Base-by-base conservation (phyloP, 1,284 basidiomycete species). In the Pseudozyma tsukubaensis region DNA sequence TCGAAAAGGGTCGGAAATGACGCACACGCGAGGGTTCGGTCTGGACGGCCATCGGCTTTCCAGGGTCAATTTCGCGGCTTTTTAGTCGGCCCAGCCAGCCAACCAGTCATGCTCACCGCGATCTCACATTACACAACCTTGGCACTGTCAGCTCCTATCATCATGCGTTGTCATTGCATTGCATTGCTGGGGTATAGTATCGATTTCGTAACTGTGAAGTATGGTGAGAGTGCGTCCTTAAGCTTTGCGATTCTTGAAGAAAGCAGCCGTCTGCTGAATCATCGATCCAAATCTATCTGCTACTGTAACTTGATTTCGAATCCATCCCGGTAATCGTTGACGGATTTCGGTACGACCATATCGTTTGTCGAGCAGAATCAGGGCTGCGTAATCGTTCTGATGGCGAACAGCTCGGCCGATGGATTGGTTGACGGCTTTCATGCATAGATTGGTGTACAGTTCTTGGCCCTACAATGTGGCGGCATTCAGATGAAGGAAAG, bases 391-490 rank as follows among this genome's bases (percentile, higher is more conserved):
- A 59, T 84, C 83, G 50, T 76, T 65, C 18, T 71, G 53, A 54
- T 84, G 82, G 1, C 83, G 80, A 14, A 84, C 83, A 11, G 83
- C 81, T n/a, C 83, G 64, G 91, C 94, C 95, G 68, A 99, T 97
- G 59, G 92, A 94, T 84, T 99, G 96, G 85, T 99, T 99, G 44
- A 98, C 94, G 0, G 94, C 88, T 54, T 93, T 93, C 93, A 97
- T 97, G 81, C 94, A 97, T 43, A 84, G 61, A 35, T 83, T 83
- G 19, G 78, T 62, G 63, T 84, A 84, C 13, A 84, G 65, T 43
- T 82, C 82, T 32, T 79, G 74, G 19, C 74, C 75, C 55, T 66
- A 39, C 21, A n/a, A 13, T 16, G 24, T 45, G 24, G 24, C 24
- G 24, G 13, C 32, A n/a, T 36, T 11, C 24, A 37, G 16, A 52